phyloP scores from a whole-genome alignment of 371 early-diverging fungal species.

The Mucor plumbeus region DNA sequence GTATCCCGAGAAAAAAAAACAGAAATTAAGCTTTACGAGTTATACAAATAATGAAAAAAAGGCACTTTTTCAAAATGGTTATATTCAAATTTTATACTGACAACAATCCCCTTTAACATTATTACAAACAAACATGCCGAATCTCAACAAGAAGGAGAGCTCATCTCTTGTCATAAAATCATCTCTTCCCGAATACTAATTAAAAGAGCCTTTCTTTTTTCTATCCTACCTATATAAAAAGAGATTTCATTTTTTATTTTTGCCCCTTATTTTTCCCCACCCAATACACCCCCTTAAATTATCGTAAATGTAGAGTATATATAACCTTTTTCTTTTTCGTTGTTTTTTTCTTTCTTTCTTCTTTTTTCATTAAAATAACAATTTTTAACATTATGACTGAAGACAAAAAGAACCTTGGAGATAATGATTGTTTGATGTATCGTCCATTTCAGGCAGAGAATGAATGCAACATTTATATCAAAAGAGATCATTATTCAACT shows the following conservation, averaged over 20 bases:
- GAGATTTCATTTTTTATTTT: background rate
- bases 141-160: background rate
- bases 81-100: constrained; percentile 2
- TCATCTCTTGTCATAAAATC: background rate
- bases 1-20: constrained; percentile 1
- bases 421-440: constrained; percentile 18
- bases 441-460: constrained; percentile 11
- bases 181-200: background rate
- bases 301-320: constrained; percentile 2
- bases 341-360: background rate
- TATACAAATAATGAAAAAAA: background rate
- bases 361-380: background rate
- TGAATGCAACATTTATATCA: constrained; percentile 7
- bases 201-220: background rate
- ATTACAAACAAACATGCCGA: constrained; percentile 6
- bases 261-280: constrained; percentile 13
- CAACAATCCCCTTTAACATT: background rate
- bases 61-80: constrained; percentile 4
- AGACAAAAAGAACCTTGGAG: constrained; percentile 10
- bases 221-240: constrained; percentile 7
- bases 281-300: constrained; percentile 5
- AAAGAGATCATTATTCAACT: constrained; percentile 55
- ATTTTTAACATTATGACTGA: background rate
- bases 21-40: background rate
- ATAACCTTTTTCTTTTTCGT: constrained; percentile 3